phyloP scores from a whole-genome alignment of 148 eudicot species.

The Chenopodium album region DNA sequence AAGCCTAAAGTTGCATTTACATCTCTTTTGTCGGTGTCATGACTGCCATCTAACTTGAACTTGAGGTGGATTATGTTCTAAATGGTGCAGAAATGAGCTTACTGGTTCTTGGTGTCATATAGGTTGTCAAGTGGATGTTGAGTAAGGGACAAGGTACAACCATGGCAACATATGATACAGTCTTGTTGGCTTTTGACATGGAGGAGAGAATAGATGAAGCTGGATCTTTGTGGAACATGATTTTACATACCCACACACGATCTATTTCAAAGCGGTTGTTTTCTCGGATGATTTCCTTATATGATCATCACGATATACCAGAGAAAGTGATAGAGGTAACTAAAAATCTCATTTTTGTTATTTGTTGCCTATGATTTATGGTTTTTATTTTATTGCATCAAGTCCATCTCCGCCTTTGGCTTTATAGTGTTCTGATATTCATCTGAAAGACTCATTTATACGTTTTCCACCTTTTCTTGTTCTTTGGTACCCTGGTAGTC shows the following conservation, averaged over 20 bases:
- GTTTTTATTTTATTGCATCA: background rate
- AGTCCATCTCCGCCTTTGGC: background rate
- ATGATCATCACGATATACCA: conserved; percentile 69
- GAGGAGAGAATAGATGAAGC: conserved; percentile 79
- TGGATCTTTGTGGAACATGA: conserved; percentile 86
- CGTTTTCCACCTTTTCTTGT: no score
- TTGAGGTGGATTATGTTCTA: background rate
- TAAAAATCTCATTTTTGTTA: background rate
- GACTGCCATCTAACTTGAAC: background rate
- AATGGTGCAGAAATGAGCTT: background rate
- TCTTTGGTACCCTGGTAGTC: background rate
- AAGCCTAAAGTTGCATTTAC: background rate
- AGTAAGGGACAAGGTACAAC: conserved; percentile 98
- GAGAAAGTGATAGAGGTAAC: conserved; percentile 80
- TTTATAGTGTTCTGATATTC: background rate
- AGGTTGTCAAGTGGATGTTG: conserved; percentile 97
- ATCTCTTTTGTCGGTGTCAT: background rate
- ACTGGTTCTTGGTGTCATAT: conserved; percentile 18
- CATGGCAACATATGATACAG: conserved; percentile 79
- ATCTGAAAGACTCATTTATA: background rate
- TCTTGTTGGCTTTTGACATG: conserved; percentile 75
- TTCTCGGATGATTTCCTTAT: conserved; percentile 80
- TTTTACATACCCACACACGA: conserved; percentile 73
- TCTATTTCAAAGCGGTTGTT: conserved; percentile 75
- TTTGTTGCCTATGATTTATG: background rate